Evolutionary conservation across 2,329 filamentous ascomycete species (phyloP), one percentile per base, ranked within the genome.

Genomic region (Alternaria brassicae): DNA sequence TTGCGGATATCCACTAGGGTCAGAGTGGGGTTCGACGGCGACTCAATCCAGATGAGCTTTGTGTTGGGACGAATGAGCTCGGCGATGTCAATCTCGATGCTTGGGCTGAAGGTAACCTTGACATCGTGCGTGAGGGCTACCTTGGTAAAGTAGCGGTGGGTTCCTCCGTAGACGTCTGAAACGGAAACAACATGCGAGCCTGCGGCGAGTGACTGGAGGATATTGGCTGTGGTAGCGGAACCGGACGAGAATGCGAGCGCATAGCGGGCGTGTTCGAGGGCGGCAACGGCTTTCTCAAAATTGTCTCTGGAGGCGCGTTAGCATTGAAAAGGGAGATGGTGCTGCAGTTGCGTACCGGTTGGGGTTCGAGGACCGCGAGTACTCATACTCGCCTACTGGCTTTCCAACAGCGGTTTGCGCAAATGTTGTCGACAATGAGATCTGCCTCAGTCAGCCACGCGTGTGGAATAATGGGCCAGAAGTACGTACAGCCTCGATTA

Each of bases 121-220:
- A 99, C 92, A 72, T 94, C 92, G 79, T 99, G 95, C 25, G 95
- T 93, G 72, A 92, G 89, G 57, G 95, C 95, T 50, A 98, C 95
- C 82, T 97, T 93, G 67, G 95, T 99, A 84, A 99, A 99, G 84
- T 99, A 99, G 73, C 95, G 87, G 82, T 99, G 95, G 40, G 95
- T 99, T 70, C 95, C 95, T 70, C 95, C 95, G 79, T 99, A 99
- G 71, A 99, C 93, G 78, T 99, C 95, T 44, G 93, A 96, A 47
- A 99, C 92, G 62, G 93, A 97, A 71, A 99, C 89, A 72, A 99
- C 92, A 81, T 99, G 95, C 47, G 92, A 95, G 63, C 93, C 93
- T 12, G 91, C 85, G 23, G 94, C 93, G 58, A 99, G 87, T 69
- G 91, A 95, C 82, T 98, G 95, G 58, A 99, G 87, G 74, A 99